These are phyloP conservation scores for Boechera divaricarpa DNA, from an alignment of 345 rosid genomes.

Conservation along the genomic window DNA sequence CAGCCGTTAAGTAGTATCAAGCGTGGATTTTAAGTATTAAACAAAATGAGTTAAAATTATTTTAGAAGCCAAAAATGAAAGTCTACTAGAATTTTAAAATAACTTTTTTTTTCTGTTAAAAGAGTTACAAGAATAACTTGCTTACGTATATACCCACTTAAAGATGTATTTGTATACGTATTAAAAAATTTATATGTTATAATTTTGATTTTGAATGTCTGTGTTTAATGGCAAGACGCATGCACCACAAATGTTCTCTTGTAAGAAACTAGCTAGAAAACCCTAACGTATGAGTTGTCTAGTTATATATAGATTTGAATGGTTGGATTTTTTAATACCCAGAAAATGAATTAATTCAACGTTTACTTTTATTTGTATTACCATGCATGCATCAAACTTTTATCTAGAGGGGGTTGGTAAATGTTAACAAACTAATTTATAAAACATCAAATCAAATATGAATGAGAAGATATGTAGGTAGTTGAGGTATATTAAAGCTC, in stretches of 20 bases:
- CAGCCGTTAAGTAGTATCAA: constrained; percentile 11
- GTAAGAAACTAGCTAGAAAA: not conserved
- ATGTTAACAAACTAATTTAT: constrained; percentile 7
- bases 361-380: constrained; percentile 26
- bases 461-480: constrained; percentile 9
- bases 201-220: not conserved
- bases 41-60: not conserved
- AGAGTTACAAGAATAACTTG: not conserved
- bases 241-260: constrained; percentile 18
- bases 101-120: not conserved
- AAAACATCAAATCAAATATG: constrained; percentile 4
- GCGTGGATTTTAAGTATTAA: not conserved
- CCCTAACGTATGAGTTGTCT: not conserved
- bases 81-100: not conserved
- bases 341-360: constrained; percentile 15
- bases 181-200: not conserved
- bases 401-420: not conserved
- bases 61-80: constrained; percentile 1
- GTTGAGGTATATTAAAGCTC: constrained; percentile 7
- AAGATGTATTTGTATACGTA: constrained; percentile 10
- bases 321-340: not conserved
- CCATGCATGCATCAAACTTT: constrained; percentile 9
- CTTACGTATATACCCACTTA: constrained; percentile 1
- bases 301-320: not conserved
- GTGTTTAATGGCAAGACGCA: constrained; percentile 39